Evolutionary conservation across 2,329 filamentous ascomycete species (phyloP).

Genomic region (Alternaria gaisen): DNA sequence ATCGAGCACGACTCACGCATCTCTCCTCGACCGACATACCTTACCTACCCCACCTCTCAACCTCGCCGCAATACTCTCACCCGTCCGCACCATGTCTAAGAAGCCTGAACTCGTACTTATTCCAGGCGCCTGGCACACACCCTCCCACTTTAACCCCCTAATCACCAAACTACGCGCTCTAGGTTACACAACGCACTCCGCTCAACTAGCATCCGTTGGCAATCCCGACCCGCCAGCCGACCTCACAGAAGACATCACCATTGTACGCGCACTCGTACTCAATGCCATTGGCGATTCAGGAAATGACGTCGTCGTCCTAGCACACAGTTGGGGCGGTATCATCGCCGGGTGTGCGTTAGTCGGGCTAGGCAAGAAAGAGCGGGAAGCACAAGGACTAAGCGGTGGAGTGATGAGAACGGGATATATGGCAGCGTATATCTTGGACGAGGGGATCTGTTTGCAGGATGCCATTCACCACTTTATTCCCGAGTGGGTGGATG

Average conservation of each 20-base stretch:
- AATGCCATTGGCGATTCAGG: constrained; percentile 47
- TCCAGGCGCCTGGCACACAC: not conserved
- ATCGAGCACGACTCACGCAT: not conserved
- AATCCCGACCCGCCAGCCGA: not conserved
- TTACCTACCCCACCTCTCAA: constrained; percentile 32
- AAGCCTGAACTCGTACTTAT: not conserved
- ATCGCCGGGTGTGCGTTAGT: constrained; percentile 49
- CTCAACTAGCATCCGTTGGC: not conserved
- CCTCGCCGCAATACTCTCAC: constrained; percentile 27
- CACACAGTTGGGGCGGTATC: constrained; percentile 58
- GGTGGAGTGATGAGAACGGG: constrained; percentile 51
- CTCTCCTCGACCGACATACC: not conserved
- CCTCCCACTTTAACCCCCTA: not conserved
- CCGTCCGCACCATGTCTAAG: not conserved
- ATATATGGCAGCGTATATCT: constrained; percentile 51
- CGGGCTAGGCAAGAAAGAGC: constrained; percentile 47
- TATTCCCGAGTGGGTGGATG: not conserved
- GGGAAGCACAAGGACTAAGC: constrained; percentile 46
- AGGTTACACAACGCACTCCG: not conserved
- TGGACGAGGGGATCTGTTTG: constrained; percentile 47
- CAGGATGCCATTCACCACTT: constrained; percentile 14
- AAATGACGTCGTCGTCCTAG: constrained; percentile 54
- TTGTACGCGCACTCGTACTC: constrained; percentile 26
- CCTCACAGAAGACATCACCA: not conserved
- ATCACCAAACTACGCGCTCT: not conserved